Evolutionary conservation across 2,329 filamentous ascomycete genomes (phyloP).

Genomic region (Ophidiomyces ophidiicola): DNA sequence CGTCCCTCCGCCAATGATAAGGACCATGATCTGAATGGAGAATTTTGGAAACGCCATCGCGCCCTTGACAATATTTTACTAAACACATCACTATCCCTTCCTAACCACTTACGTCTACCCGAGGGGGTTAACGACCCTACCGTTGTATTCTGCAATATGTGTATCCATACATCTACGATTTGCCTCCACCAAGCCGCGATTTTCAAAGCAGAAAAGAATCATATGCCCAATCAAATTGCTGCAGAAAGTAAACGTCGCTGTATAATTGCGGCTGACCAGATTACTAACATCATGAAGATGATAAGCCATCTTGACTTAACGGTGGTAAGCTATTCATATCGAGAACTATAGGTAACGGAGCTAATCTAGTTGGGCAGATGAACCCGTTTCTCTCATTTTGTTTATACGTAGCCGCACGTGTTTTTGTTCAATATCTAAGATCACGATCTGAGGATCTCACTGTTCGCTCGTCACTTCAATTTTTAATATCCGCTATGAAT

Average conservation of each 20-base stretch:
- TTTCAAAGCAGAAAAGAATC: conserved; percentile 88
- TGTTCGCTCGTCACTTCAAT: conserved; percentile 71
- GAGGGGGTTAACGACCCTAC: conserved; percentile 65
- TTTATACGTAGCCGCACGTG: conserved; percentile 85
- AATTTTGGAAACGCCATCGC: conserved; percentile 91
- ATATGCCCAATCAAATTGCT: conserved; percentile 61
- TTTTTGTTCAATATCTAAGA: conserved; percentile 95
- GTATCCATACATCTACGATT: conserved; percentile 89
- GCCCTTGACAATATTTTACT: conserved; percentile 80
- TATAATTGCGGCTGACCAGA: conserved; percentile 84
- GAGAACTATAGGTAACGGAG: neutral
- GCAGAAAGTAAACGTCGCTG: conserved; percentile 87
- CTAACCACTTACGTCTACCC: conserved; percentile 66
- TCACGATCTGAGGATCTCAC: conserved; percentile 72
- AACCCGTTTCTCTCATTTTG: conserved; percentile 94
- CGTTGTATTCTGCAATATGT: conserved; percentile 90
- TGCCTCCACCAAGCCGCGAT: conserved; percentile 98
- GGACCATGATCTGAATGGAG: conserved; percentile 78
- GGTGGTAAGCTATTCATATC: conserved; percentile 45
- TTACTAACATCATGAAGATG: conserved; percentile 89
- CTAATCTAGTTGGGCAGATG: conserved; percentile 47
- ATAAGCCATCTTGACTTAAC: conserved; percentile 81
- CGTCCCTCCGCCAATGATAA: conserved; percentile 69
- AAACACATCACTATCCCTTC: conserved; percentile 74
- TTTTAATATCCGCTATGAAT: conserved; percentile 81